Evolutionary conservation across 2,329 filamentous ascomycete species (phyloP).

Genomic region (Aspergillus piperis): DNA sequence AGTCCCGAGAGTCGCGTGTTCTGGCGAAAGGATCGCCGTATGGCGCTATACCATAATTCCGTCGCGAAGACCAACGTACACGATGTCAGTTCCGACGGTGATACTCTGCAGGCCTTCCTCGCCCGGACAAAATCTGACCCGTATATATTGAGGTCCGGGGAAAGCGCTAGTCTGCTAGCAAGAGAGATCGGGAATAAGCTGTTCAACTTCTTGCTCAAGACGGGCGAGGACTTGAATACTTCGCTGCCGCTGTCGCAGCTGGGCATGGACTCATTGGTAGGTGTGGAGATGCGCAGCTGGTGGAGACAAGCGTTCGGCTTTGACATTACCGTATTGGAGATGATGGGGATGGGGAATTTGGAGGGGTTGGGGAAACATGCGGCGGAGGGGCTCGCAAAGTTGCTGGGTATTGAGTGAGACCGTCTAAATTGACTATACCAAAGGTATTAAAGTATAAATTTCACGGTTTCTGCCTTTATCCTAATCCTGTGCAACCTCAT

Average conservation of each 20-base stretch:
- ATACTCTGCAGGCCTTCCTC: conserved; percentile 2
- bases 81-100: background rate
- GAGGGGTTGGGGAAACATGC: conserved; percentile 1
- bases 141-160: background rate
- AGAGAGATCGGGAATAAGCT: conserved; percentile 25
- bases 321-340: conserved; percentile 30
- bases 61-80: background rate
- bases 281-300: conserved; percentile 33
- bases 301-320: conserved; percentile 19
- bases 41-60: conserved; percentile 15
- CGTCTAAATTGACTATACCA: too few species aligned
- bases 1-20: background rate
- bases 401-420: background rate
- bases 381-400: background rate
- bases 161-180: conserved; percentile 15
- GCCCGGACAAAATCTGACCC: background rate
- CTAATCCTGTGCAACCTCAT: background rate
- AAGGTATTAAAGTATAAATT: background rate
- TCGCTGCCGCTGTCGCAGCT: conserved; percentile 23
- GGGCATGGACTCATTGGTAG: conserved; percentile 33
- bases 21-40: conserved; percentile 9
- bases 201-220: conserved; percentile 21
- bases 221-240: conserved; percentile 19
- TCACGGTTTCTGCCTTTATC: background rate
- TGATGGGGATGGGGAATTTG: conserved; percentile 18